Base-by-base conservation (phyloP, 805 yeast species). In the Ogataea zsoltii region DNA sequence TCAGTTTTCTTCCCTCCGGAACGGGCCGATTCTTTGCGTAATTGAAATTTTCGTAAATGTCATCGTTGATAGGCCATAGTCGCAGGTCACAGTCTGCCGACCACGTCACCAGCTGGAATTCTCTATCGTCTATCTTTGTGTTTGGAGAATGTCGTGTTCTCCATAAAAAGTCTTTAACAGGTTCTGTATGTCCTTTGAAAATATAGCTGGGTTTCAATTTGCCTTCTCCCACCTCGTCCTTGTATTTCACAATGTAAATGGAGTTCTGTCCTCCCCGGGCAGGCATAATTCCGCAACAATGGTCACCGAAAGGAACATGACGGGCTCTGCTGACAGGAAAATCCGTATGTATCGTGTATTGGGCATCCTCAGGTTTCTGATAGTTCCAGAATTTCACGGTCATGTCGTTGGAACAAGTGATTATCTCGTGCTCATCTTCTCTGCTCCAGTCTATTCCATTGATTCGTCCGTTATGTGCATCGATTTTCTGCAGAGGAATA, bases 61-160 rank as follows among this genome's bases (percentile, higher is more conserved):
- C 70, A 3, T 77, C 77, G 13, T 71, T 61, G 14, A 81, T 65
- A 0, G 89, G 85, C 97, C 97, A 92, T 38, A 91, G 66, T 49
- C 91, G 73, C 47, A 94, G 69, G 60, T 88, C 96, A 54, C 83
- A 79, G 61, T 94, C 98, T 41, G 87, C 82, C 1, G 96, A 84
- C 97, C 98, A 92, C 0, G 98, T 88, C 1, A 94, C 92, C 40
- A 94, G 65, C 63, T 94, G 98, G 60, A 80, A 94, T 48, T 91
- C 96, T 44, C 92, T 72, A 67, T 88, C 89, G 54, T 82, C 83
- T 12, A 76, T 56, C 0, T 58, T 63, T 1, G 71, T 61, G 29
- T 62, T 48, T 3, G 70, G 62, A 1, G 74, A 62, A 45, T 81
- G 77, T 30, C 89, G 72, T 7, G 80, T 70, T 52, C 98, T 72